phyloP scores from a whole-genome alignment of 371 early-diverging fungal species.

The Zychaea mexicana region DNA sequence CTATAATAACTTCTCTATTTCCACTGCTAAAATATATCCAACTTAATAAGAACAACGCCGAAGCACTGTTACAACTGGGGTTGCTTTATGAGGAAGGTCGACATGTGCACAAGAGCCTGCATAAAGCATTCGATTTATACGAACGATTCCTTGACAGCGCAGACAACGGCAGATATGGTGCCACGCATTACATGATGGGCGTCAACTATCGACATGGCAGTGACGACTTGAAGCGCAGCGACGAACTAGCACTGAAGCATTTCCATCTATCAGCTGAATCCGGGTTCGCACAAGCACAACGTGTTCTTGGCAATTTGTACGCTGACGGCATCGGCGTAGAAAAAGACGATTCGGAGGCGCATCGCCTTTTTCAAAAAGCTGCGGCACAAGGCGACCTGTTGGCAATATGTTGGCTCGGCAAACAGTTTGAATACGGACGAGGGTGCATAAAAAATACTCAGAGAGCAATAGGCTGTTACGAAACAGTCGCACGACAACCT shows the following conservation, averaged over 20 bases:
- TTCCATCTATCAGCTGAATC: constrained; percentile 20
- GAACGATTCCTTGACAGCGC: constrained; percentile 1
- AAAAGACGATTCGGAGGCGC: constrained; percentile 8
- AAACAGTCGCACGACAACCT: not conserved
- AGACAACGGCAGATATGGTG: constrained; percentile 10
- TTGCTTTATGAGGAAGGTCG: constrained; percentile 24
- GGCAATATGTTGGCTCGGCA: constrained; percentile 21
- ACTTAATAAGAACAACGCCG: constrained; percentile 11
- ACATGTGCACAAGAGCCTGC: constrained; percentile 12
- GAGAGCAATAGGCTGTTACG: constrained; percentile 14
- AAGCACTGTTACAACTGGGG: constrained; percentile 25
- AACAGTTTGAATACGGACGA: constrained; percentile 21
- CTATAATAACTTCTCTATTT: not conserved
- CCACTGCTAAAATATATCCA: not conserved
- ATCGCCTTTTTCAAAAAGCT: constrained; percentile 18
- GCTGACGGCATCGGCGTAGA: constrained; percentile 7
- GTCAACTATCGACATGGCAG: constrained; percentile 24
- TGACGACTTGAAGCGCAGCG: constrained; percentile 13
- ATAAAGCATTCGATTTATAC: constrained; percentile 18
- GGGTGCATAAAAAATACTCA: constrained; percentile 11
- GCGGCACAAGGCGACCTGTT: constrained; percentile 23
- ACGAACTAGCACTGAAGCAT: constrained; percentile 23
- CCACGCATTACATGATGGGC: constrained; percentile 29
- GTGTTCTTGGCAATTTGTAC: constrained; percentile 18
- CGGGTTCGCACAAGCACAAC: constrained; percentile 31